A percentile compares a stretch with the other conserved stretches of the same genome.
phyloP scores from a whole-genome alignment of 129 eudicot genomes.

The Erigeron canadensis region DNA sequence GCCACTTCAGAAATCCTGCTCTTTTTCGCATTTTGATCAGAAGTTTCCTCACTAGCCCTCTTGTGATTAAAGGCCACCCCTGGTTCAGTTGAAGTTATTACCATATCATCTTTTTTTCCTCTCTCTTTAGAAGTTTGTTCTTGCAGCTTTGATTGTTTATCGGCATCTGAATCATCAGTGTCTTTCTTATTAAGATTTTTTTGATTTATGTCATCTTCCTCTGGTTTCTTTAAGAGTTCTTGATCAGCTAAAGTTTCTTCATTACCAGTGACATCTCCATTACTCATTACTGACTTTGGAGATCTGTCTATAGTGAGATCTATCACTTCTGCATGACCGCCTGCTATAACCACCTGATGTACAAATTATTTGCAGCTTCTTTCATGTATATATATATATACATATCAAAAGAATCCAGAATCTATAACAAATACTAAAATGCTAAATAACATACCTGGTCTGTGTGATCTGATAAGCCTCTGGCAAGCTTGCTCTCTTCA shows the following conservation, averaged over 20 bases:
- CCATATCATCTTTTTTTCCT: constrained; percentile 37
- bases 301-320: constrained; percentile 40
- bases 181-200: constrained; percentile 35
- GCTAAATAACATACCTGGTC: constrained; percentile 39
- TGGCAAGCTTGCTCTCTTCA: constrained; percentile 43
- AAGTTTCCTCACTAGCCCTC: too few relatives aligned
- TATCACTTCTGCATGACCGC: constrained; percentile 31
- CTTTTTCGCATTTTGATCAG: too few relatives aligned
- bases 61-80: too few relatives aligned
- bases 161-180: constrained; percentile 43
- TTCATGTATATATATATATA: background rate
- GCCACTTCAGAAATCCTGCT: too few relatives aligned
- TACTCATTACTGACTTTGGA: constrained; percentile 55
- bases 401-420: background rate
- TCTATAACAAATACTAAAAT: background rate
- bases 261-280: constrained; percentile 41
- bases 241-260: constrained; percentile 43
- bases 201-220: constrained; percentile 36
- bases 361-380: constrained; percentile 1
- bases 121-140: constrained; percentile 36
- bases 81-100: constrained; percentile 36
- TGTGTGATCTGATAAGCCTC: constrained; percentile 40
- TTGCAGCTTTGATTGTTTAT: constrained; percentile 36
- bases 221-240: constrained; percentile 37
- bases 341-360: constrained; percentile 51